Evolutionary conservation across 768 basidiomycete genomes (phyloP), one percentile per base, ranked within the genome.

Genomic region (Psilocybe tampanensis): DNA sequence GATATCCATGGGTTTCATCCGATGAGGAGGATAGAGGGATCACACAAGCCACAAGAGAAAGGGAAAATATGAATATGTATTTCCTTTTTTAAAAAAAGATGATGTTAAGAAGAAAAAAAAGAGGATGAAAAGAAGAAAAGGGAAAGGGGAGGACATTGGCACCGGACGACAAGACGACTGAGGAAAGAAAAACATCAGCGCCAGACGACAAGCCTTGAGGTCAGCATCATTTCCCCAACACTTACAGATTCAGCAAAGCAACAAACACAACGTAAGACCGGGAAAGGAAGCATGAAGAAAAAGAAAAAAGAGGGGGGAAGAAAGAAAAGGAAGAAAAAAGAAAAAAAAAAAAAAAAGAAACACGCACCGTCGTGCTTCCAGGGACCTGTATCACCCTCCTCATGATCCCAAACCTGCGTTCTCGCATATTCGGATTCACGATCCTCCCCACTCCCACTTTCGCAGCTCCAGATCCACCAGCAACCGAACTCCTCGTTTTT

Each of bases 371-470:
- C 2, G 67, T 66, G 50, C 59, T 34, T 47, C 36, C 42, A 42
- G 68, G 68, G n/a, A 68, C 69, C 42, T 62, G 61, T 24, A 70
- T 65, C 15, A 66, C 56, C 48, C 65, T 54, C 44, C 62, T 59
- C 62, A 70, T 56, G 26, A 65, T 59, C 26, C 70, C 70, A 44
- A 66, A 68, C n/a, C 59, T 59, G 26, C 67, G 63, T 47, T 69
- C 70, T 52, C 69, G 61, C 21, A 64, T 24, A 29, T 64, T 63
- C 6, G 47, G 61, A 56, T 39, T 70, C 56, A 66, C 33, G 36
- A 64, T 59, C 29, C 57, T 52, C 44, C 59, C 54, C 24, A 60
- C 34, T 32, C 36, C 21, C 18, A 50, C 8, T 21, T 22, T 32
- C 15, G 7, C 19, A 34, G 23, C 26, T 29, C 19, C 44, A n/a